These are phyloP conservation scores for Botryotinia globosa DNA, from an alignment of 2,329 filamentous ascomycete species.

Conservation along the genomic window DNA sequence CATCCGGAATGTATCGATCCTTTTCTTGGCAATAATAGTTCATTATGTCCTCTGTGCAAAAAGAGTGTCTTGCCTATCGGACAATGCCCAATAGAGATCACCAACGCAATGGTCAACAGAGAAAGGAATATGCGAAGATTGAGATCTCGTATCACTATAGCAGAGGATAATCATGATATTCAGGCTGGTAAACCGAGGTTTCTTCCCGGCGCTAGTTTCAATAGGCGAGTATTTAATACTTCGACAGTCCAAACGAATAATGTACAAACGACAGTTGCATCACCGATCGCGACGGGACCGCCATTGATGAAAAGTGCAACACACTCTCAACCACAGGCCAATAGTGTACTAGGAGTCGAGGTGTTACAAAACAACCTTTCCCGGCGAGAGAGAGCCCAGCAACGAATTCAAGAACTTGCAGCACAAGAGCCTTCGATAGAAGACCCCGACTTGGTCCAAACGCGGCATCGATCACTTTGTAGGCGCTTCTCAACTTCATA, in stretches of 20 bases:
- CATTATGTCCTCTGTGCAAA: slow-evolving; percentile 89
- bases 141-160: slow-evolving; percentile 29
- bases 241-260: slow-evolving; percentile 1
- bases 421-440: slow-evolving; percentile 28
- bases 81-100: slow-evolving; percentile 64
- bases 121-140: slow-evolving; percentile 65
- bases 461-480: slow-evolving; percentile 24
- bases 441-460: slow-evolving; percentile 29
- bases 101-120: slow-evolving; percentile 81
- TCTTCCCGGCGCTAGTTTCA: slow-evolving; percentile 21
- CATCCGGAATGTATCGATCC: slow-evolving; percentile 89
- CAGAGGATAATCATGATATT: slow-evolving; percentile 23
- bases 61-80: slow-evolving; percentile 70
- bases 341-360: slow-evolving; percentile 14
- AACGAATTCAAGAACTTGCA: slow-evolving; percentile 32
- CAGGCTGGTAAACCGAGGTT: slow-evolving; percentile 20
- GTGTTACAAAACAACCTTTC: slow-evolving; percentile 9
- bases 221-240: slow-evolving; percentile 17
- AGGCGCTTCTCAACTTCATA: slow-evolving; percentile 22
- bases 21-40: slow-evolving; percentile 75
- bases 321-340: slow-evolving; percentile 4
- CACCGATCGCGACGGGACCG: slow-evolving; percentile 23
- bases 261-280: slow-evolving; percentile 7
- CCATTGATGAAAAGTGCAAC: slow-evolving; percentile 23
- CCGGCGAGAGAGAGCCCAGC: slow-evolving; percentile 29